Conservation (phyloP, 768 basidiomycete genomes). For the Boletus tylopilopsis region DNA sequence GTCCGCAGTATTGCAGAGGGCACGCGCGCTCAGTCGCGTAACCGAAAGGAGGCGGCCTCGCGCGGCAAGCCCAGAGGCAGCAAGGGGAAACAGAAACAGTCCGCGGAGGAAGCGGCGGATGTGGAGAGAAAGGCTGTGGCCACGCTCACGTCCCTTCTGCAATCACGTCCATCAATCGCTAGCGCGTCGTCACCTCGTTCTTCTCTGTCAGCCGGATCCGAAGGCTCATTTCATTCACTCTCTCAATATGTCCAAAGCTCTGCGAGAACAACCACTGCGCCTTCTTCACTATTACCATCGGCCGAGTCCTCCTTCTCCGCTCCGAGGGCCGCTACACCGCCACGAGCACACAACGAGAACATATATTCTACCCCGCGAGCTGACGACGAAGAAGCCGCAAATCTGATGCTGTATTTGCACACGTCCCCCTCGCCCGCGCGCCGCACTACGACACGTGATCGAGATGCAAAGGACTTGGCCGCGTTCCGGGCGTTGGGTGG, state of each 20-base stretch:
- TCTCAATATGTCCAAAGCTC: slow-evolving; percentile 69
- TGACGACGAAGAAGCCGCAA: slow-evolving; percentile 77
- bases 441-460: slow-evolving; percentile 43
- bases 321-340: slow-evolving; percentile 35
- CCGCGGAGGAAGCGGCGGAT: slow-evolving; percentile 36
- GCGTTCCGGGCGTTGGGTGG: slow-evolving; percentile 57
- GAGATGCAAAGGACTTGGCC: slow-evolving; percentile 48
- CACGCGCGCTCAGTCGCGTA: slow-evolving; percentile 43
- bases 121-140: slow-evolving; percentile 83
- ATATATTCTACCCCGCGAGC: slow-evolving; percentile 50
- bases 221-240: slow-evolving; percentile 59
- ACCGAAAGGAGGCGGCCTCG: slow-evolving; percentile 38
- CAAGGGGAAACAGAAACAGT: slow-evolving; percentile 50
- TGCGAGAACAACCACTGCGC: slow-evolving; percentile 45
- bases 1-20: slow-evolving; percentile 45
- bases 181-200: slow-evolving; percentile 69
- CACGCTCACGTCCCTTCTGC: slow-evolving; percentile 69
- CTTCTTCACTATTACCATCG: slow-evolving; percentile 37
- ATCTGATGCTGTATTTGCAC: slow-evolving; percentile 79
- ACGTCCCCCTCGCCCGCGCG: slow-evolving; percentile 82
- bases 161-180: slow-evolving; percentile 58
- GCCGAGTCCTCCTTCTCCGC: slow-evolving; percentile 38
- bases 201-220: slow-evolving; percentile 65
- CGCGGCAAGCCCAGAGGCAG: slow-evolving; percentile 37
- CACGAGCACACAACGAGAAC: slow-evolving; percentile 30